Conservation (phyloP, 768 basidiomycete genomes). For the Fistulinella prunicolor region DNA sequence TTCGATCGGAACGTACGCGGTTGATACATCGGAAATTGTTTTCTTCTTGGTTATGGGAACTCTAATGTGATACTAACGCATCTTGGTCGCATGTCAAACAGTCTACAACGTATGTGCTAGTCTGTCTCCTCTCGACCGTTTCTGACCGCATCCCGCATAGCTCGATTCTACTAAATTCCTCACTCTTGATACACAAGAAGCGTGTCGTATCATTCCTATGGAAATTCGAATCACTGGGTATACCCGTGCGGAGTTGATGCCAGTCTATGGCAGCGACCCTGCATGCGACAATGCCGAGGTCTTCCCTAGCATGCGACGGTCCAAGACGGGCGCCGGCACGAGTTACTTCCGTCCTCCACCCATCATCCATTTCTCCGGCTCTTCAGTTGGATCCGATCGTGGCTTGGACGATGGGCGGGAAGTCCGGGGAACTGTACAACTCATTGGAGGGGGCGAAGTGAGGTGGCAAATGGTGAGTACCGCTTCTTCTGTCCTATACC, state of each 20-base stretch:
- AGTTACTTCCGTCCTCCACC: slow-evolving; percentile 38
- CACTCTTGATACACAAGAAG: slow-evolving; percentile 37
- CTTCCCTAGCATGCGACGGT: slow-evolving; percentile 5
- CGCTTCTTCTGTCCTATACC: not conserved
- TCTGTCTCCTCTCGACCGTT: not conserved
- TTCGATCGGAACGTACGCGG: not conserved
- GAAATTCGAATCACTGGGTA: slow-evolving; percentile 42
- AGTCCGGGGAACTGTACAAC: slow-evolving; percentile 43
- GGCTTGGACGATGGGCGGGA: slow-evolving; percentile 32
- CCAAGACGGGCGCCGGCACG: slow-evolving; percentile 13
- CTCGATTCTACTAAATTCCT: slow-evolving; percentile 30
- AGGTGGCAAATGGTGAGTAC: slow-evolving; percentile 49
- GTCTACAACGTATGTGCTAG: slow-evolving; percentile 24
- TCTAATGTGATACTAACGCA: not conserved
- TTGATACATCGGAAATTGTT: not conserved
- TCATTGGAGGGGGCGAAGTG: slow-evolving; percentile 48
- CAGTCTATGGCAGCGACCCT: slow-evolving; percentile 10
- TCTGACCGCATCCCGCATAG: slow-evolving; percentile 7
- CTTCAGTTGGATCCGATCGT: slow-evolving; percentile 39
- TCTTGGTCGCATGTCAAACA: not conserved
- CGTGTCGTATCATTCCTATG: slow-evolving; percentile 52
- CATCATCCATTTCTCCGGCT: slow-evolving; percentile 49
- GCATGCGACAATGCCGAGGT: slow-evolving; percentile 8
- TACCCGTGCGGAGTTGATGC: slow-evolving; percentile 25
- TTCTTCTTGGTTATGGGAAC: too few species aligned